A percentile compares a stretch with the other conserved stretches of the same genome.
Conservation (phyloP, 1,284 basidiomycete genomes). For the Pyrrhoderma noxium region DNA sequence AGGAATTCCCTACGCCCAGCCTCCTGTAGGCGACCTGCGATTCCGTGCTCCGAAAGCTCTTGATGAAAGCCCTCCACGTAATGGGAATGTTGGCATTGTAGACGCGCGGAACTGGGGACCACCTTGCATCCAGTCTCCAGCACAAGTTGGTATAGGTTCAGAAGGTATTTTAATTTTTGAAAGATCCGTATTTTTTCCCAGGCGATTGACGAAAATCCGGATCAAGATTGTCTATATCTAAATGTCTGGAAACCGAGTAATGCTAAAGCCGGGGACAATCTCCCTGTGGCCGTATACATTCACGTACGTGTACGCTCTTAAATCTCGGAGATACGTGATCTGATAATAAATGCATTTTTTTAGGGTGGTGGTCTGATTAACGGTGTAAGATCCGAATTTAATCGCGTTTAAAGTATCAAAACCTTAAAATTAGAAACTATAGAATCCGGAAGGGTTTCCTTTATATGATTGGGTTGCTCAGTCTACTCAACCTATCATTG, state of each 20-base stretch:
- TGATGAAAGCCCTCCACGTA: slow-evolving; percentile 28
- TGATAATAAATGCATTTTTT: background rate
- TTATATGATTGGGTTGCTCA: slow-evolving; percentile 47
- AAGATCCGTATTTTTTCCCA: no score
- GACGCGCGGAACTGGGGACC: slow-evolving; percentile 39
- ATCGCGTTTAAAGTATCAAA: background rate
- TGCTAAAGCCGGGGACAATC: slow-evolving; percentile 34
- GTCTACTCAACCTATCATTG: slow-evolving; percentile 41
- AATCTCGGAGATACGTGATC: no score
- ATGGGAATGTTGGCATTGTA: slow-evolving; percentile 21
- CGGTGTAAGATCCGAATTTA: slow-evolving; percentile 23
- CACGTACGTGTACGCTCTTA: slow-evolving; percentile 28
- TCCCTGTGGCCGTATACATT: slow-evolving; percentile 41
- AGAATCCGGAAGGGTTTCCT: slow-evolving; percentile 42
- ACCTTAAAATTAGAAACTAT: background rate
- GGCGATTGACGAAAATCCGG: background rate
- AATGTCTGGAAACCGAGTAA: slow-evolving; percentile 45
- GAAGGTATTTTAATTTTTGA: slow-evolving; percentile 28
- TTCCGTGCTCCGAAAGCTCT: slow-evolving; percentile 43
- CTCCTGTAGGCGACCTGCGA: slow-evolving; percentile 42
- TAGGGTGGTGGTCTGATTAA: slow-evolving; percentile 38
- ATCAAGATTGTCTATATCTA: slow-evolving; percentile 42
- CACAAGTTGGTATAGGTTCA: slow-evolving; percentile 34
- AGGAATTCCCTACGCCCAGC: slow-evolving; percentile 48
- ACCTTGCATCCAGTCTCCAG: slow-evolving; percentile 37